Evolutionary conservation across 768 basidiomycete genomes (phyloP), one percentile per base, ranked within the genome.

Genomic region (Mycena olivaceomarginata): DNA sequence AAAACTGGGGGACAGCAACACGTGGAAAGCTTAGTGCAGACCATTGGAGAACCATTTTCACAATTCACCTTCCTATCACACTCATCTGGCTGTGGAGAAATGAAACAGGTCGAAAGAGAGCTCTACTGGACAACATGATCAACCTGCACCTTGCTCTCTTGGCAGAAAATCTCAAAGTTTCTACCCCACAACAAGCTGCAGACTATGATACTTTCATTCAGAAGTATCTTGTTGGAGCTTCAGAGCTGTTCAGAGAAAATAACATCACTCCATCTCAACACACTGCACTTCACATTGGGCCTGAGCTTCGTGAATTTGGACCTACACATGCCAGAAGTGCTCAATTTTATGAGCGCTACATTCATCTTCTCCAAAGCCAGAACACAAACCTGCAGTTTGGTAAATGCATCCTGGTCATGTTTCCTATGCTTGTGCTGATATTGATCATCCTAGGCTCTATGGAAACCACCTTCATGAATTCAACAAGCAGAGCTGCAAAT

Each of bases 1-100:
- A 77, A 39, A 69, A 80, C 66, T 77, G 76, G 82, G 77, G 84
- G 13, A 81, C 81, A 56, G n/a, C 40, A 10, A 81, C 43, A 67
- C 67, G 79, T 7, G 84, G 84, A 22, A 85, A 85, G 60, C 82
- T 86, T 10, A 82, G 78, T 43, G 86, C 86, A 0, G 84, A 87
- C 57, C 83, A 89, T 41, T 89, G 86, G 85, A 70, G 84, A 5
- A 81, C 81, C 2, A 72, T 83, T 2, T 84, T 83, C 72, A 81
- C 82, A 0, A 81, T 88, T 20, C 82, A 86, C 67, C 69, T 88
- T 0, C 78, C 82, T 0, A 81, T 88, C 51, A 86, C 85, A 2
- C 79, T 89, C 5, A 82, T 86, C 16, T 80, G 85, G 9, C 77
- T 87, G 0, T 89, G 87, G 87, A 80, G 82, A 1, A 37, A 65